Conservation (phyloP, 208 protist genomes). For the Leishmania martiniquensis region DNA sequence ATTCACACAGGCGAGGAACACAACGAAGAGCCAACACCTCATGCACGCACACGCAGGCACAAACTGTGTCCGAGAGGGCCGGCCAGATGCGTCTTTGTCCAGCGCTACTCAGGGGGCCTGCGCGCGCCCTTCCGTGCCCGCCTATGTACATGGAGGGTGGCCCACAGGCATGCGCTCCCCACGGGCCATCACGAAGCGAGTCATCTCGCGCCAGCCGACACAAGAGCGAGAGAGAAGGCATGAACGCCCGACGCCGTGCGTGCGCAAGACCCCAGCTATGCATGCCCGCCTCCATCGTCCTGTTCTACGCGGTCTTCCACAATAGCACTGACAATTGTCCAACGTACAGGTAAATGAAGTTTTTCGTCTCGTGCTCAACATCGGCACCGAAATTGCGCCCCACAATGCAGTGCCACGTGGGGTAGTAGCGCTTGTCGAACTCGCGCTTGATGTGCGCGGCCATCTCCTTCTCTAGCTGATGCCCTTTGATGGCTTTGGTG, state of each 20-base stretch:
- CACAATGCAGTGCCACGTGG: slow-evolving; percentile 99
- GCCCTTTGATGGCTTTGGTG: slow-evolving; percentile 98
- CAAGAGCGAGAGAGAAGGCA: not conserved
- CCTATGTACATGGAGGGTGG: slow-evolving; percentile 2
- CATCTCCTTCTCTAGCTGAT: slow-evolving; percentile 99
- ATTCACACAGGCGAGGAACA: not conserved
- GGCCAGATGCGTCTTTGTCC: not conserved
- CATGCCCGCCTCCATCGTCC: not conserved
- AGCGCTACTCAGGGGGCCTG: not conserved
- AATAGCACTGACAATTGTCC: slow-evolving; percentile 99
- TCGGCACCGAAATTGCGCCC: slow-evolving; percentile 99
- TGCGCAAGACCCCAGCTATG: not conserved
- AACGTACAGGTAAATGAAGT: slow-evolving; percentile 99
- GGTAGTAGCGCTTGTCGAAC: slow-evolving; percentile 98
- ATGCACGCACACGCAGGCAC: not conserved
- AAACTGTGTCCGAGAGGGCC: not conserved
- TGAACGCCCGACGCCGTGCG: not conserved
- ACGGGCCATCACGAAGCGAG: not conserved
- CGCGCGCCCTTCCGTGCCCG: not conserved
- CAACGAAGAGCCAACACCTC: not conserved
- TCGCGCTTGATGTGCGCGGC: slow-evolving; percentile 99
- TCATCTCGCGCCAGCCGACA: not conserved
- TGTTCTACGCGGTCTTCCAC: slow-evolving; percentile 88
- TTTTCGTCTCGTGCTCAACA: slow-evolving; percentile 99
- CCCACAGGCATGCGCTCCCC: not conserved